Base-by-base conservation (phyloP, 805 yeast genomes). In the Martiniozyma abietophila region DNA sequence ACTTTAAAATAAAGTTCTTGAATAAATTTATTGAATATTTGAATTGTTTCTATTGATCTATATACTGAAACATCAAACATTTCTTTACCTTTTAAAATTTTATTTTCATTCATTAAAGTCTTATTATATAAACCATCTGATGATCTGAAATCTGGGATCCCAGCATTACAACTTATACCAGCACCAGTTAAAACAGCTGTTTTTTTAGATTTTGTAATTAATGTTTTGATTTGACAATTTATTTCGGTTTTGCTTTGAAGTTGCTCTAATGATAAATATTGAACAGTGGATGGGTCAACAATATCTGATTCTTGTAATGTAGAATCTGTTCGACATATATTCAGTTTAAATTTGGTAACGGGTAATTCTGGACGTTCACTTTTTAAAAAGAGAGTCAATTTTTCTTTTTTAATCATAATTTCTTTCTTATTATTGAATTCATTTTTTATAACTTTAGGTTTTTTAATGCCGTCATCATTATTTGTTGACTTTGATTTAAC, bases 151-250 rank as follows among this genome's bases (percentile, higher is more conserved):
- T 89, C 97, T 3, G 98, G 98, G 30, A 89, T 92, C 0, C 98
- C 97, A 1, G 97, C 96, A 52, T 82, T 84, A 53, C 96, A 85
- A 11, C 96, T 84, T 39, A 89, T 85, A 1, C 98, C 98, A 2
- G 98, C 98, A 6, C 98, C 97, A 0, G 96, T 86, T 35, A 88
- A 62, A 4, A 82, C 67, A 15, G 80, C 65, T n/a, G 77, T 61
- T 47, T 69, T 74, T 35, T 68, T 63, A 31, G 76, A 54, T 44
- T 69, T 69, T 41, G 55, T 56, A 2, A 75, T 59, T 25, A 48
- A 33, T 45, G 61, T 63, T 34, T 65, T 58, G 16, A 71, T 62
- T 34, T 58, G 58, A 5, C 25, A 29, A 2, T 40, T 33, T 12
- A 37, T 20, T 12, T 18, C 29, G 7, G 17, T 12, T 9, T 5